These are phyloP conservation scores for Kodamaea hsintzibuensis DNA, from an alignment of 805 yeast genomes.

Conservation along the genomic window DNA sequence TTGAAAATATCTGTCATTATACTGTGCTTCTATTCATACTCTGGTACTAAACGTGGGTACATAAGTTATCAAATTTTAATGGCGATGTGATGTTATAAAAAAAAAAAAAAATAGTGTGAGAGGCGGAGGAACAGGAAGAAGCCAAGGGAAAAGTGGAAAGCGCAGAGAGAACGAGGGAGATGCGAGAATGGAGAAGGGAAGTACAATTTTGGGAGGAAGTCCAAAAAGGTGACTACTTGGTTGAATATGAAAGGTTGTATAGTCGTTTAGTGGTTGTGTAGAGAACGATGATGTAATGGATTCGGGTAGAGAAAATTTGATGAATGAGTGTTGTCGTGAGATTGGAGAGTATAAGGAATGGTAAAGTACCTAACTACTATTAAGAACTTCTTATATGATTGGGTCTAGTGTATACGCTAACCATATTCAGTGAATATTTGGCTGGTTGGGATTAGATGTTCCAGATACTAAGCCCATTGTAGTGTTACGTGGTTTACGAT, in stretches of 20 bases:
- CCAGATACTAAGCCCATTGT: too few species aligned
- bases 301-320: background rate
- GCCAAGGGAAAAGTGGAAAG: background rate
- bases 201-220: background rate
- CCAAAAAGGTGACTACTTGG: too few species aligned
- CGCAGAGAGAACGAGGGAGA: background rate
- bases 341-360: too few species aligned
- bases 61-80: background rate
- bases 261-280: background rate
- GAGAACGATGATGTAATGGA: background rate
- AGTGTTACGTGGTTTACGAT: too few species aligned
- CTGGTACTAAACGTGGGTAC: constrained; percentile 8
- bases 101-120: background rate
- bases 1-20: constrained; percentile 35
- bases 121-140: background rate
- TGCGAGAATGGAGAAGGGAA: background rate
- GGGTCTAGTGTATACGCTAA: too few species aligned
- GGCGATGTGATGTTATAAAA: background rate
- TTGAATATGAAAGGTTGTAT: background rate
- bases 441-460: too few species aligned
- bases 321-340: too few species aligned
- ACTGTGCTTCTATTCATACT: constrained; percentile 2
- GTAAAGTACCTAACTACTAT: too few species aligned
- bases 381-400: too few species aligned
- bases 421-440: too few species aligned